These are phyloP conservation scores for Cucurbitaria berberidis DNA, from an alignment of 2,329 filamentous ascomycete genomes.

Conservation along the genomic window DNA sequence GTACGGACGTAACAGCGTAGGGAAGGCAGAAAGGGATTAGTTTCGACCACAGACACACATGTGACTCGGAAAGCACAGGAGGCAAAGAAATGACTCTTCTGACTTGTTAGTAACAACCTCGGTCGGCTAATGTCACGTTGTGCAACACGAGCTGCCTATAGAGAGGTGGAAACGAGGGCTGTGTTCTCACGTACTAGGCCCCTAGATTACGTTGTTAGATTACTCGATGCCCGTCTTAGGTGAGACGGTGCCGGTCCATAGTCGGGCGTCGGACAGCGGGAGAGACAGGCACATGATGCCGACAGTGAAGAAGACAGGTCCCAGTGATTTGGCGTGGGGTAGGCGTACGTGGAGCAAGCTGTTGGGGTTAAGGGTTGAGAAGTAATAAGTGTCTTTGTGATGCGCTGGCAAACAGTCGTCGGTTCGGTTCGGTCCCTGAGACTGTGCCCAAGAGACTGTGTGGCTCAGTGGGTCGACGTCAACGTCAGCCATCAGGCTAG, in stretches of 20 bases:
- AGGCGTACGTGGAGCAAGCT: constrained; percentile 30
- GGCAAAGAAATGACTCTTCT: not conserved
- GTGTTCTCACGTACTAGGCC: not conserved
- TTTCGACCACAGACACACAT: not conserved
- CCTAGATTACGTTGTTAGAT: not conserved
- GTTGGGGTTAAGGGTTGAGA: constrained; percentile 6
- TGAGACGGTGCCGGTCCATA: constrained; percentile 16
- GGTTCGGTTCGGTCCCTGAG: constrained; percentile 25
- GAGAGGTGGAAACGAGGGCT: not conserved
- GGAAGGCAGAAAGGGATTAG: not conserved
- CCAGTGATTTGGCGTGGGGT: constrained; percentile 12
- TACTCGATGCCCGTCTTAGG: constrained; percentile 9
- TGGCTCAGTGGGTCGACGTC: too few species aligned
- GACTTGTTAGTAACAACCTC: not conserved
- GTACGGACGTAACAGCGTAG: not conserved
- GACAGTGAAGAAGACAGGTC: too few species aligned
- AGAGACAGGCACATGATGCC: constrained; percentile 1
- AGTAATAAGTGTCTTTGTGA: constrained; percentile 13
- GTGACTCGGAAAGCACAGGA: not conserved
- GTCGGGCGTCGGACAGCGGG: too few species aligned
- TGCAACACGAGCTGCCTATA: not conserved
- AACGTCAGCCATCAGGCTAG: constrained; percentile 7
- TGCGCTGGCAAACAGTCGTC: constrained; percentile 28
- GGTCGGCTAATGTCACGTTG: not conserved
- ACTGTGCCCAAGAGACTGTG: too few species aligned